Evolutionary conservation across 2,329 filamentous ascomycete genomes (phyloP).

Genomic region (Colletotrichum sp.): DNA sequence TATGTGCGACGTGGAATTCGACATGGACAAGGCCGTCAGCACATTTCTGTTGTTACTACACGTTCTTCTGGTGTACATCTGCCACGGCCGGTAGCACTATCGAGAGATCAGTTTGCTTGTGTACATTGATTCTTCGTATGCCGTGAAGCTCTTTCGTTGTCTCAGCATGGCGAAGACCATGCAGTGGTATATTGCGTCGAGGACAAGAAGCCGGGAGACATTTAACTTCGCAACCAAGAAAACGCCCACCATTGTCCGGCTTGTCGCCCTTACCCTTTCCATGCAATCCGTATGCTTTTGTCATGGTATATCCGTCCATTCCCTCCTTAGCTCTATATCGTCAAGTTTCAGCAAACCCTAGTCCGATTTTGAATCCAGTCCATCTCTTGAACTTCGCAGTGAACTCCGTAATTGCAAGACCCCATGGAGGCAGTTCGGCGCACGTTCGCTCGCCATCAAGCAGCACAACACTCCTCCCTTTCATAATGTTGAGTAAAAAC

Average conservation of each 20-base stretch:
- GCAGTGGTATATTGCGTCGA: conserved; percentile 1
- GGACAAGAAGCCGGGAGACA: neutral
- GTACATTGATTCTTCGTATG: neutral
- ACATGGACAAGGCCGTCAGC: neutral
- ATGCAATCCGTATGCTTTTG: conserved; percentile 20
- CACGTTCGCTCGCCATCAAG: neutral
- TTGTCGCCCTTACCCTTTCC: neutral
- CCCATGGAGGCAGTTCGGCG: neutral
- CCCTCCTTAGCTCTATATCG: neutral
- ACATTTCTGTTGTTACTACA: neutral
- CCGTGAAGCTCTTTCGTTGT: neutral
- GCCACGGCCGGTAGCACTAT: neutral
- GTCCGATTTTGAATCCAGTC: neutral
- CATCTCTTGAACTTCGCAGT: neutral
- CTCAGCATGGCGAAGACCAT: neutral
- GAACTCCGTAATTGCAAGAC: neutral
- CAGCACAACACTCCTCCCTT: neutral
- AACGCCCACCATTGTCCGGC: neutral
- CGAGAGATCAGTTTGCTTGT: neutral
- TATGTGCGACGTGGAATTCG: neutral
- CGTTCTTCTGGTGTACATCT: neutral
- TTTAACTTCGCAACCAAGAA: neutral
- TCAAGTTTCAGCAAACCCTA: neutral
- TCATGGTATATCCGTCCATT: conserved; percentile 9
- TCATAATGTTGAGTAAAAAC: neutral